Evolutionary conservation across 305 asterid species (phyloP).

Genomic region (Fraxinus baroniana): DNA sequence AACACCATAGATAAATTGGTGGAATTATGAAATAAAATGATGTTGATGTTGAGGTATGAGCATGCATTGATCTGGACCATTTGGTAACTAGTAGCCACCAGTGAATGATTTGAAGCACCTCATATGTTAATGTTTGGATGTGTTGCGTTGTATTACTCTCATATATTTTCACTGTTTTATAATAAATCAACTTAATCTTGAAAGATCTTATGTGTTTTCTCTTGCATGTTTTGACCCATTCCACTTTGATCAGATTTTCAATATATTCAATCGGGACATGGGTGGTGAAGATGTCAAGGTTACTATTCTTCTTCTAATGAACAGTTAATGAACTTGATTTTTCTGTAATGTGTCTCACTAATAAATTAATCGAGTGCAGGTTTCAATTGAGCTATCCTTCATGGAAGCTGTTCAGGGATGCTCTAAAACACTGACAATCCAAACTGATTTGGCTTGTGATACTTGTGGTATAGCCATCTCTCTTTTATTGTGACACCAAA

Average conservation of each 20-base stretch:
- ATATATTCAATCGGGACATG: slow-evolving; percentile 56
- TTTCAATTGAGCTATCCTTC: slow-evolving; percentile 72
- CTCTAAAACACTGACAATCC: slow-evolving; percentile 62
- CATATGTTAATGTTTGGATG: background rate
- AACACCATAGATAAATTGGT: slow-evolving; percentile 4
- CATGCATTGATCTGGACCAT: slow-evolving; percentile 1
- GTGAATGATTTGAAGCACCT: slow-evolving; percentile 16
- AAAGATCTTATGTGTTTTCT: slow-evolving; percentile 26
- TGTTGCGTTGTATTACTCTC: slow-evolving; percentile 1
- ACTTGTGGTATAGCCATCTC: slow-evolving; percentile 61
- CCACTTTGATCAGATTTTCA: slow-evolving; percentile 55
- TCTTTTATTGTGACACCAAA: slow-evolving; percentile 11
- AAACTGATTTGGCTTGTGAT: slow-evolving; percentile 72
- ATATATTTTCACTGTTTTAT: background rate
- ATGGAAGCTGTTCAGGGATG: slow-evolving; percentile 99
- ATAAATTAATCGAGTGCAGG: slow-evolving; percentile 39
- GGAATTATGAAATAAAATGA: slow-evolving; percentile 8
- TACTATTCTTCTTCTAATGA: slow-evolving; percentile 6
- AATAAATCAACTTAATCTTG: background rate
- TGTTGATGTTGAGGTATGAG: background rate
- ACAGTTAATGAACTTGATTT: background rate
- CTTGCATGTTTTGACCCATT: slow-evolving; percentile 23
- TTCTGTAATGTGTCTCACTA: slow-evolving; percentile 10
- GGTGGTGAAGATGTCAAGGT: slow-evolving; percentile 95
- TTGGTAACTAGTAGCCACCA: background rate